Evolutionary conservation across 1,139 yeast genomes (phyloP).

Genomic region (Blastobotrys buckinghamii): DNA sequence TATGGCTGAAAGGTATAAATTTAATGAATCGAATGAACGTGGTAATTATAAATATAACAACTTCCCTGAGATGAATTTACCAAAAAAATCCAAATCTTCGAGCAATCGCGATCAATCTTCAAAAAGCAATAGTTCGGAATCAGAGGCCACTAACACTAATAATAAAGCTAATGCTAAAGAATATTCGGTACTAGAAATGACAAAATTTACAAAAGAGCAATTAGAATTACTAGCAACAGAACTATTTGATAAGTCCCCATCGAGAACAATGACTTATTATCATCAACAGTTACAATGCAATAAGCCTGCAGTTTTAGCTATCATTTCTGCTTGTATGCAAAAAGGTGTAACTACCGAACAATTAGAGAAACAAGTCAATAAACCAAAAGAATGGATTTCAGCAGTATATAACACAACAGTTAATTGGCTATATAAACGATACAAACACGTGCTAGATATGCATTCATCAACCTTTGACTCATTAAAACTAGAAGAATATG

Average conservation of each 20-base stretch:
- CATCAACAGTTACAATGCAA: background rate
- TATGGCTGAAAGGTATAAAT: background rate
- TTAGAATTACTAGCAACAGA: background rate
- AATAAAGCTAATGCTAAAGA: background rate
- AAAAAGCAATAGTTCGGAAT: background rate
- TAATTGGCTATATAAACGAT: background rate
- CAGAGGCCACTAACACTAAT: background rate
- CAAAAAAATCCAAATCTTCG: no score
- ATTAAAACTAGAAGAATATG: background rate
- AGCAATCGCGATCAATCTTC: no score
- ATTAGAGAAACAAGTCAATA: background rate
- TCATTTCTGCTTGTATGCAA: constrained; percentile 1
- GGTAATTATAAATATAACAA: no score
- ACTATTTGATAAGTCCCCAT: background rate
- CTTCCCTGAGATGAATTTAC: background rate
- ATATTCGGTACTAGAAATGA: background rate
- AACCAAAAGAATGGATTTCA: background rate
- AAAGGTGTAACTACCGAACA: background rate
- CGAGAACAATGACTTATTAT: background rate
- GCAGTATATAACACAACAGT: background rate
- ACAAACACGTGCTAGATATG: background rate
- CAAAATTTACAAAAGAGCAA: background rate
- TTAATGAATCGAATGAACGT: background rate
- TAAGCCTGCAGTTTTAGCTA: background rate
- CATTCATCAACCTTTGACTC: background rate